Conservation (phyloP, 352 stramenopile genomes). For the Phytophthora syringae region DNA sequence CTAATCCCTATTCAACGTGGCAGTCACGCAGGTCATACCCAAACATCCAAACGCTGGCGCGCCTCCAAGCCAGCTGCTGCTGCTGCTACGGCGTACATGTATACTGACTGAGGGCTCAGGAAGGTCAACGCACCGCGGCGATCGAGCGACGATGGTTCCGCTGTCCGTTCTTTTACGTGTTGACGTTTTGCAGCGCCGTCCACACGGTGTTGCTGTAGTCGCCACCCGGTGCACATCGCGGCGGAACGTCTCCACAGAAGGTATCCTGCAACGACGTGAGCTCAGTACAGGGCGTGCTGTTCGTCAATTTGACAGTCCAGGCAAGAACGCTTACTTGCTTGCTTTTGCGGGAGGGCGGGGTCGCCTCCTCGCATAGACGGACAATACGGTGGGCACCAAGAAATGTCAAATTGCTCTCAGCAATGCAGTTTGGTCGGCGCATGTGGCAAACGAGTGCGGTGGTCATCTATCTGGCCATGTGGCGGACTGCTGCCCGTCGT, state of each 20-base stretch:
- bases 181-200: slow-evolving; percentile 8
- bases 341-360: not conserved
- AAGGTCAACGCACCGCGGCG: not conserved
- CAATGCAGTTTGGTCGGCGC: not conserved
- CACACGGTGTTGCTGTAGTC: slow-evolving; percentile 27
- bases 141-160: slow-evolving; percentile 10
- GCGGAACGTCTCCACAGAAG: slow-evolving; percentile 3
- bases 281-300: not conserved
- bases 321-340: no score
- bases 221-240: slow-evolving; percentile 19
- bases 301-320: not conserved
- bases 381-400: no score
- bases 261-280: slow-evolving; percentile 16
- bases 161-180: slow-evolving; percentile 27
- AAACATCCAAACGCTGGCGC: not conserved
- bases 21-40: not conserved
- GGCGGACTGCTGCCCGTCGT: no score
- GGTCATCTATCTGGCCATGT: slow-evolving; percentile 14
- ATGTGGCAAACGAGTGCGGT: slow-evolving; percentile 15
- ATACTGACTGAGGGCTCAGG: not conserved
- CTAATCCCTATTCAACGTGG: no score
- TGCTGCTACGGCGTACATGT: not conserved
- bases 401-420: no score
- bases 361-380: slow-evolving; percentile 8
- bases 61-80: not conserved